These are phyloP conservation scores for Glycine tomentella DNA, from an alignment of 306 rosid genomes.

Conservation along the genomic window DNA sequence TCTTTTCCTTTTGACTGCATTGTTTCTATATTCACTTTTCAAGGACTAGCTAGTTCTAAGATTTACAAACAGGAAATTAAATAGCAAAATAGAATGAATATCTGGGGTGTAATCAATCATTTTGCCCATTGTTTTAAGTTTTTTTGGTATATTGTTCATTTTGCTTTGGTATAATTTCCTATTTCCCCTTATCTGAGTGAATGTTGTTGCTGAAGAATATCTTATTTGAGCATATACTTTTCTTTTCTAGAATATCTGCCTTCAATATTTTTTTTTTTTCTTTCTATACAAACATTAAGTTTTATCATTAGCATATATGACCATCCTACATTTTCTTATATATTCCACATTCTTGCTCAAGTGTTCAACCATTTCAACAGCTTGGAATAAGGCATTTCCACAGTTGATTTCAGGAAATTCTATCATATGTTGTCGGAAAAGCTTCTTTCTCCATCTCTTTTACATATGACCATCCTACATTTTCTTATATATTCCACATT, in stretches of 20 bases:
- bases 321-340: slow-evolving; percentile 32
- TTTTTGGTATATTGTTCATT: slow-evolving; percentile 11
- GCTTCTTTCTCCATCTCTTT: too few species aligned
- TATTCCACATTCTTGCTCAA: slow-evolving; percentile 10
- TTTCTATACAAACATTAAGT: not conserved
- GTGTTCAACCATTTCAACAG: slow-evolving; percentile 33
- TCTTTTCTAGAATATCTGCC: too few species aligned
- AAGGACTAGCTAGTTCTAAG: slow-evolving; percentile 17
- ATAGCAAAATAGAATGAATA: slow-evolving; percentile 21
- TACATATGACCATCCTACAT: slow-evolving; percentile 26
- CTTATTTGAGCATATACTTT: too few species aligned
- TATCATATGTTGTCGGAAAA: too few species aligned
- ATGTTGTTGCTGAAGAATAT: too few species aligned
- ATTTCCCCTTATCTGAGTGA: too few species aligned
- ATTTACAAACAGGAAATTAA: slow-evolving; percentile 34
- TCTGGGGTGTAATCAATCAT: slow-evolving; percentile 13
- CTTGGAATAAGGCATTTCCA: slow-evolving; percentile 36
- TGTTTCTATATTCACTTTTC: slow-evolving; percentile 24
- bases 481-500: slow-evolving; percentile 23
- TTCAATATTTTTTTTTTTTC: not conserved
- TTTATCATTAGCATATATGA: slow-evolving; percentile 26
- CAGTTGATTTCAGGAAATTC: not conserved
- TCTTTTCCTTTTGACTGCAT: not conserved
- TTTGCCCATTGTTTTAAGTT: not conserved
- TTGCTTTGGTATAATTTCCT: not conserved